A percentile compares a stretch with the other conserved stretches of the same genome.
phyloP scores from a whole-genome alignment of 2,329 filamentous ascomycete species.

The Ceratocystis destructans region DNA sequence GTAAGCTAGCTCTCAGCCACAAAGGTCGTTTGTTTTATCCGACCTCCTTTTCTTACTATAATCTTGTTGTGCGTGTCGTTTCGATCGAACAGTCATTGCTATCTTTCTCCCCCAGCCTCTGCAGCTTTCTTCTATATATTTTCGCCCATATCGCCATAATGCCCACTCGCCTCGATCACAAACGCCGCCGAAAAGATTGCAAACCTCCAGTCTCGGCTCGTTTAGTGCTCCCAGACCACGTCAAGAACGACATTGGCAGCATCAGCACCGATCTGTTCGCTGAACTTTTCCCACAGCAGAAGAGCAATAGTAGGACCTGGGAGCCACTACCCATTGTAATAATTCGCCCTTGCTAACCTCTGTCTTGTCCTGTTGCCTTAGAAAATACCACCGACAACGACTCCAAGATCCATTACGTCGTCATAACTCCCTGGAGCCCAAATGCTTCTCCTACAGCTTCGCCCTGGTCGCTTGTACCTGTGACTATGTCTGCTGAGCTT shows the following conservation, averaged over 20 bases:
- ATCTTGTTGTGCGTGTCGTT: not conserved
- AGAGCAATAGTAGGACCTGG: slow-evolving; percentile 5
- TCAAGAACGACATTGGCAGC: slow-evolving; percentile 73
- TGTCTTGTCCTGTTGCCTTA: slow-evolving; percentile 15
- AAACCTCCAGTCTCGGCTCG: slow-evolving; percentile 66
- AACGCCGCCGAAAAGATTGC: slow-evolving; percentile 32
- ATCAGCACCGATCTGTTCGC: slow-evolving; percentile 75
- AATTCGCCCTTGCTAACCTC: slow-evolving; percentile 20
- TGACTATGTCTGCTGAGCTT: slow-evolving; percentile 49
- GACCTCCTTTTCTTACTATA: not conserved
- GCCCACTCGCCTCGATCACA: slow-evolving; percentile 6
- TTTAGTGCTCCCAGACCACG: slow-evolving; percentile 69
- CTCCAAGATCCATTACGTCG: slow-evolving; percentile 46
- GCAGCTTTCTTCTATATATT: not conserved
- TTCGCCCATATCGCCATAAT: not conserved
- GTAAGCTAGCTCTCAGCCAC: not conserved
- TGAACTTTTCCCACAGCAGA: slow-evolving; percentile 54
- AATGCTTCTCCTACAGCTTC: slow-evolving; percentile 43
- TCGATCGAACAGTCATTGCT: too few relatives aligned
- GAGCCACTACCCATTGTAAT: not conserved
- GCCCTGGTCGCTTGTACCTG: slow-evolving; percentile 74
- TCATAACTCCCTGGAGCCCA: slow-evolving; percentile 61
- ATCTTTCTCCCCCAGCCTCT: not conserved
- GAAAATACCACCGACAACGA: slow-evolving; percentile 27
- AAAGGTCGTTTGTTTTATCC: not conserved